phyloP scores from a whole-genome alignment of 805 yeast species.

The Saturnispora serradocipensis region DNA sequence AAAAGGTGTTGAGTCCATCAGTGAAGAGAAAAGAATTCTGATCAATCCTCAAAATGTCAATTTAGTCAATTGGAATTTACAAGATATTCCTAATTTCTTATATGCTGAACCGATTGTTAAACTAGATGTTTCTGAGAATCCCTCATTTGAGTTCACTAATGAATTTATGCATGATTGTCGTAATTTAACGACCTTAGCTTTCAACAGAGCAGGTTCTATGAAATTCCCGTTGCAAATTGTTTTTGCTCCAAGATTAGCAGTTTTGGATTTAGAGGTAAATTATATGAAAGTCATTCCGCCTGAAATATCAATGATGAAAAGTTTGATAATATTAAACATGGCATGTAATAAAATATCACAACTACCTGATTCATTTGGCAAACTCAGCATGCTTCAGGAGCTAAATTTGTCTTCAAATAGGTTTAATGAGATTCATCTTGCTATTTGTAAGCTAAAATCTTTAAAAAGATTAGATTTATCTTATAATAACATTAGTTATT shows the following conservation, averaged over 20 bases:
- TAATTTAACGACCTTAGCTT: constrained; percentile 56
- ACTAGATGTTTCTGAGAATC: constrained; percentile 78
- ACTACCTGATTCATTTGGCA: constrained; percentile 54
- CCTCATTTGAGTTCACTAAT: constrained; percentile 71
- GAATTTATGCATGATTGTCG: constrained; percentile 79
- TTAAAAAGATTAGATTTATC: constrained; percentile 69
- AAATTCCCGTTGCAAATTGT: constrained; percentile 66
- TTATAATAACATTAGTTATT: constrained; percentile 54
- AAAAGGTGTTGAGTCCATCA: constrained; percentile 36
- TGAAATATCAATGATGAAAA: constrained; percentile 42
- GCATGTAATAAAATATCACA: constrained; percentile 65
- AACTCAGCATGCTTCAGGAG: constrained; percentile 42
- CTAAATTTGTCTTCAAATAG: constrained; percentile 77
- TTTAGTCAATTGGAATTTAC: constrained; percentile 61
- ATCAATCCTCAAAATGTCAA: constrained; percentile 66
- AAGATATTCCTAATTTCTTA: constrained; percentile 76
- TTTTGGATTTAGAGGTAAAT: constrained; percentile 71
- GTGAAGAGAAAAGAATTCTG: constrained; percentile 28
- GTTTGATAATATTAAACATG: constrained; percentile 51
- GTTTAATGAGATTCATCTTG: constrained; percentile 53
- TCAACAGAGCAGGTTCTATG: constrained; percentile 64
- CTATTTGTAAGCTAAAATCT: constrained; percentile 48
- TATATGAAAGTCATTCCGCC: constrained; percentile 56
- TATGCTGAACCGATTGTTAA: constrained; percentile 75
- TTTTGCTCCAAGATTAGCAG: constrained; percentile 56